Percentiles rank a stretch among this genome's conserved stretches.
Conservation (phyloP, 352 stramenopile genomes). For the Elongisporangium anandrum region DNA sequence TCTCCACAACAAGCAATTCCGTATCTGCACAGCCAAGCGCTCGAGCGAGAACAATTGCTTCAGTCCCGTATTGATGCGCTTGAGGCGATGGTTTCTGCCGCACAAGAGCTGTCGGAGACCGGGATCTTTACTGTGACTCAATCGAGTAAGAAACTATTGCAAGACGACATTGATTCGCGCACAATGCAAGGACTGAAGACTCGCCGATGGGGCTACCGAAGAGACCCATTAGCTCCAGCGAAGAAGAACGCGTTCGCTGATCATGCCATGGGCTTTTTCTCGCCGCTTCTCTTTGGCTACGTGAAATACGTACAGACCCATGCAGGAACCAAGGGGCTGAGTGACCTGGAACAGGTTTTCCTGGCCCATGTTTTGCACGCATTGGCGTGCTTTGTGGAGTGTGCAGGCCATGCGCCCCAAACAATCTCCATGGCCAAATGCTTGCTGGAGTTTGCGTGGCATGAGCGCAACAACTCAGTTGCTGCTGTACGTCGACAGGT, state of each 20-base stretch:
- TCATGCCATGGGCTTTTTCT: conserved; percentile 64
- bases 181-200: conserved; percentile 62
- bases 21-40: conserved; percentile 54
- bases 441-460: conserved; percentile 68
- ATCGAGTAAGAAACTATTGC: conserved; percentile 34
- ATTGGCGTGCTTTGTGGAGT: conserved; percentile 65
- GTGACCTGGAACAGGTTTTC: conserved; percentile 64
- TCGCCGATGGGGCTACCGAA: conserved; percentile 62
- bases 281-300: conserved; percentile 70
- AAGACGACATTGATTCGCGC: conserved; percentile 32
- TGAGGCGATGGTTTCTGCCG: conserved; percentile 43
- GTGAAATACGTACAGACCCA: conserved; percentile 45
- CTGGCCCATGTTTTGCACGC: conserved; percentile 67
- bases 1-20: conserved; percentile 38
- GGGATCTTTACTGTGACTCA: conserved; percentile 21
- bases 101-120: conserved; percentile 63
- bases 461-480: conserved; percentile 30
- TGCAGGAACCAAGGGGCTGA: conserved; percentile 14
- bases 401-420: conserved; percentile 47
- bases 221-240: conserved; percentile 32
- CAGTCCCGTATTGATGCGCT: conserved; percentile 68
- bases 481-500: conserved; percentile 70
- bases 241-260: conserved; percentile 68
- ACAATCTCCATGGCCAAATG: conserved; percentile 66
- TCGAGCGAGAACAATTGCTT: conserved; percentile 72